Conservation (phyloP, 306 rosid genomes). For the Prinsepia uniflora region DNA sequence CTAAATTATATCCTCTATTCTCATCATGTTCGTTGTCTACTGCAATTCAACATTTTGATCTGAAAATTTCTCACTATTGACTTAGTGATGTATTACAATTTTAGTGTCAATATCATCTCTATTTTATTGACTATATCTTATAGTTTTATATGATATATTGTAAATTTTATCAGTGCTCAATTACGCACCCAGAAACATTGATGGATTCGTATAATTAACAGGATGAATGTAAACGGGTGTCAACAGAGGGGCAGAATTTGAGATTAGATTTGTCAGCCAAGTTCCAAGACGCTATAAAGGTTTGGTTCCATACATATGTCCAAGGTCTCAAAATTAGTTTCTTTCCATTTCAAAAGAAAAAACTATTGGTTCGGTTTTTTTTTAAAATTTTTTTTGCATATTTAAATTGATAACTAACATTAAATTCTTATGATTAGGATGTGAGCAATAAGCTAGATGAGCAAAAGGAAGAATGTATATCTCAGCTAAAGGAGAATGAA, state of each 20-base stretch:
- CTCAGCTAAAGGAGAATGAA: constrained; percentile 94
- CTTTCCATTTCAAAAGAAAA: not conserved
- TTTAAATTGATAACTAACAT: not conserved
- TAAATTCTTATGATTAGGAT: constrained; percentile 52
- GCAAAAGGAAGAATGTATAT: constrained; percentile 83
- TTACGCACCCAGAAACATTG: constrained; percentile 2
- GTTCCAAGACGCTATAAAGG: constrained; percentile 99
- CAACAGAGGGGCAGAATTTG: constrained; percentile 87
- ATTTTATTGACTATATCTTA: constrained; percentile 6
- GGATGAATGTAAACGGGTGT: constrained; percentile 94
- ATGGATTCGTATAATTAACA: constrained; percentile 37
- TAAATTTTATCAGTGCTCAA: not conserved
- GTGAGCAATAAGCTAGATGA: constrained; percentile 89
- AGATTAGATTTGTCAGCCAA: constrained; percentile 79
- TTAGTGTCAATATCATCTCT: not conserved
- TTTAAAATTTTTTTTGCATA: not conserved
- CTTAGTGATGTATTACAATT: not conserved
- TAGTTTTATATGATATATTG: not conserved
- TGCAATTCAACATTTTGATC: not conserved
- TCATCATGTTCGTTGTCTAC: not conserved
- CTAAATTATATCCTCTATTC: not conserved
- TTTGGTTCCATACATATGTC: constrained; percentile 12
- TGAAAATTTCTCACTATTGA: not conserved
- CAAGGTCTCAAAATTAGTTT: not conserved
- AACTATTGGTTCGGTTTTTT: not conserved